These are phyloP conservation scores for Conringia planisiliqua DNA, from an alignment of 345 rosid species.

Conservation along the genomic window DNA sequence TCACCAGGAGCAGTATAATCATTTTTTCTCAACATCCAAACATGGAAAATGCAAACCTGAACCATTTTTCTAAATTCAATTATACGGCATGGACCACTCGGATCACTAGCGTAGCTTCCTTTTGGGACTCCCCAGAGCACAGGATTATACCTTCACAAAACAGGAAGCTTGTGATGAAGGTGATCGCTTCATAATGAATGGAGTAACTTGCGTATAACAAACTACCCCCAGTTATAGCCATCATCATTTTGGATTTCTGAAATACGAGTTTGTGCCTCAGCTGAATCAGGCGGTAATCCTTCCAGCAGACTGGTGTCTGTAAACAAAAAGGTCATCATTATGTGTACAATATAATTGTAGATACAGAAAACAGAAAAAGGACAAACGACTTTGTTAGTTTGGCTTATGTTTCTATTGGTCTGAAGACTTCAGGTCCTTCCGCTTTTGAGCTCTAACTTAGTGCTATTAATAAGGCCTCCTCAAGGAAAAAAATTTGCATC, in stretches of 20 bases:
- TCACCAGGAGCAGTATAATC: not conserved
- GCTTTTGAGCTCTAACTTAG: not conserved
- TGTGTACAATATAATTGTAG: not conserved
- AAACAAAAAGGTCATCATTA: slow-evolving; percentile 15
- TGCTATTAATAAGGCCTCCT: not conserved
- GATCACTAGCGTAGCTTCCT: slow-evolving; percentile 91
- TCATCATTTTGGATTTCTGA: slow-evolving; percentile 67
- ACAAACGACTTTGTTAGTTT: not conserved
- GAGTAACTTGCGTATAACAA: slow-evolving; percentile 15
- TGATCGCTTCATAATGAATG: slow-evolving; percentile 19
- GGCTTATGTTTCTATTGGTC: not conserved
- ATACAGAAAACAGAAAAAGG: slow-evolving; percentile 1
- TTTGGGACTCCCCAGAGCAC: slow-evolving; percentile 96
- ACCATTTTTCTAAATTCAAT: slow-evolving; percentile 90
- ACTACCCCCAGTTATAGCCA: slow-evolving; percentile 98
- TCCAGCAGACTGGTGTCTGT: slow-evolving; percentile 68
- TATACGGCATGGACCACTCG: slow-evolving; percentile 68
- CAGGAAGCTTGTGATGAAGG: slow-evolving; percentile 21
- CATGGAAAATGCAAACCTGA: slow-evolving; percentile 54
- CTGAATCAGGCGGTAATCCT: slow-evolving; percentile 69
- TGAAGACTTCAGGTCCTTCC: not conserved
- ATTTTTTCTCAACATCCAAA: not conserved
- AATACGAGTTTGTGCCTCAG: slow-evolving; percentile 74
- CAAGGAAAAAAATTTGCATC: not conserved
- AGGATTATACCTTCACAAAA: slow-evolving; percentile 77